Evolutionary conservation across 1,139 yeast species (phyloP), one percentile per base, ranked within the genome.

Genomic region (Spathaspora sp.): DNA sequence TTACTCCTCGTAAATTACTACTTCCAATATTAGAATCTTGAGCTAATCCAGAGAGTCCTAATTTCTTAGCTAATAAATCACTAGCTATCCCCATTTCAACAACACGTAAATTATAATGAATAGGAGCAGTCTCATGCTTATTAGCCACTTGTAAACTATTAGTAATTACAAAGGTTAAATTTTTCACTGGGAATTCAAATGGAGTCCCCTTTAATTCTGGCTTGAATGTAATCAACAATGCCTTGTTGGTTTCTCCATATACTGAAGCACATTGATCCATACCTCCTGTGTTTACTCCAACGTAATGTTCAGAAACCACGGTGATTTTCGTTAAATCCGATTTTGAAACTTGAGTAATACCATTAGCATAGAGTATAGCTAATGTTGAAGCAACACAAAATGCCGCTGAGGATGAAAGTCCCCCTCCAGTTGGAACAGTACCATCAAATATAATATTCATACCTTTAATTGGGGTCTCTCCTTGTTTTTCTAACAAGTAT

Each of bases 211-310:
- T 67, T 45, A 85, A 68, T 48, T 72, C 64, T 2, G 91, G 91
- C 51, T 76, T 74, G 64, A 84, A 85, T 51, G 80, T 80, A 39
- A 85, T 82, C 52, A 79, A 74, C 50, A 85, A 63, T 1, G 86
- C 86, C 54, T 84, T 80, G 49, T 73, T 75, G 39, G 65, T 68
- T 55, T 78, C 81, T n/a, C 90, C 90, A 55, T 78, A 84, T 20
- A 85, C 75, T 2, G 86, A 79, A 2, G 91, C 90, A 51, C 86
- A 76, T 64, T 85, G 91, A 60, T 85, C 91, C 87, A 85, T 80
- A 39, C 91, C 91, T 20, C 91, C 91, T 39, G 84, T 81, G 59
- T 83, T 84, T 45, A 85, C 86, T 20, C 91, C 91, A 39, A 85
- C 81, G 47, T 80, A 82, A 64, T 84, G 89, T 59, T 85, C 91